Base-by-base conservation (phyloP, 441 rosid species). In the Gossypium lobatum region DNA sequence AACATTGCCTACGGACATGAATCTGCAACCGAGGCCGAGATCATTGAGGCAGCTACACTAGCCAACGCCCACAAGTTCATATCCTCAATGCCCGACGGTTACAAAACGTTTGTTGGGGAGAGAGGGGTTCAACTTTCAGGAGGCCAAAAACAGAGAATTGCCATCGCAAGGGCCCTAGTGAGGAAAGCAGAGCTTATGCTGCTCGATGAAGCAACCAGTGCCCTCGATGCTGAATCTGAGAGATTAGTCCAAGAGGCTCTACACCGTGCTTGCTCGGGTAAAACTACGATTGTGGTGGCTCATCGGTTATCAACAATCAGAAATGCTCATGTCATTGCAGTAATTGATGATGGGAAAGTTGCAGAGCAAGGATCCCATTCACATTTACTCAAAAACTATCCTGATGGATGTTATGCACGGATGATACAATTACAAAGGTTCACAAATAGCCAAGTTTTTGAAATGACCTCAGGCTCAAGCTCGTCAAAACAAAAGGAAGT, bases 351-450 rank as follows among this genome's bases (percentile, higher is more conserved):
- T 3, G 99, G 98, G 17, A 93, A 91, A 80, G 98, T 96, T 0
- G 91, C 95, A 1, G 99, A 92, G 75, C 97, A 91, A 86, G 99
- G 99, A 14, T 89, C 98, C 1, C 99, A 93, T 79, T 89, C 96
- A 0, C 93, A 96, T 74, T 84, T 96, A 16, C 79, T 93, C 76
- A 96, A 92, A 83, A 96, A 92, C 77, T 58, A 85, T 77, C 98
- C 99, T 11, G 99, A 96, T 48, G 99, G 99, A 37, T 81, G 86
- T 69, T 96, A 96, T 39, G 92, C 98, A 6, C 63, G 98, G 69
- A 96, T 96, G 99, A 92, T 92, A 80, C 98, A 93, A 83, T 81
- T 96, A 67, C 99, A 96, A 76, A 89, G 99, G 84, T 96, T 96
- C 79, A 88, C 96, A n/a, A 89, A 91, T 78, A 89, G 84, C 55